Evolutionary conservation across 2,329 filamentous ascomycete species (phyloP).

Genomic region (Hirsutella thompsonii): DNA sequence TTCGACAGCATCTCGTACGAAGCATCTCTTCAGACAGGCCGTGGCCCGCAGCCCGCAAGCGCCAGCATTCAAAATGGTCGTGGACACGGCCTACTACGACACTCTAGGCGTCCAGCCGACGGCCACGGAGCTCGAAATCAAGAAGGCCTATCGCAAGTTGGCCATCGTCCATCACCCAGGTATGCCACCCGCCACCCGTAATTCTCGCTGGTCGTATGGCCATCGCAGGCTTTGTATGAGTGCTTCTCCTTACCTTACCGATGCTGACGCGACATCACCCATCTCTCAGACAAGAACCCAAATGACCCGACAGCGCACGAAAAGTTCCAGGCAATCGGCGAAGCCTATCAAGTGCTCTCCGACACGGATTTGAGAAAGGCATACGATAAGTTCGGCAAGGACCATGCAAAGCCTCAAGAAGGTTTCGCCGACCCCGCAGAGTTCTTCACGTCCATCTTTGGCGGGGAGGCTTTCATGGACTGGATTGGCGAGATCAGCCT

Average conservation of each 20-base stretch:
- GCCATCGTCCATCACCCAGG: conserved; percentile 89
- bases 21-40: not conserved
- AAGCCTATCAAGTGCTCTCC: conserved; percentile 70
- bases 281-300: conserved; percentile 76
- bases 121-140: conserved; percentile 85
- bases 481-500: conserved; percentile 97
- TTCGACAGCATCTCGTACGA: no score
- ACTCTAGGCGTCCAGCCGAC: conserved; percentile 71
- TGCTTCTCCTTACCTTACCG: not conserved
- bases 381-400: conserved; percentile 97
- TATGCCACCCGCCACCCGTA: conserved; percentile 32
- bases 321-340: conserved; percentile 81
- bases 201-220: no score
- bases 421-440: conserved; percentile 94
- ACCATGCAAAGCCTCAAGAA: conserved; percentile 77
- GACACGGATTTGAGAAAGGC: conserved; percentile 75
- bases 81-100: conserved; percentile 83
- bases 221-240: no score
- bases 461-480: conserved; percentile 88
- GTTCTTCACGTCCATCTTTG: conserved; percentile 98
- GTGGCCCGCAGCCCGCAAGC: not conserved
- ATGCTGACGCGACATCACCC: conserved; percentile 4
- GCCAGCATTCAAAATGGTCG: conserved; percentile 51
- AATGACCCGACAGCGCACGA: conserved; percentile 87
- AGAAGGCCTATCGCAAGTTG: conserved; percentile 90